These are phyloP conservation scores for Cordyceps fumosorosea DNA, from an alignment of 2,329 filamentous ascomycete genomes.

Conservation along the genomic window DNA sequence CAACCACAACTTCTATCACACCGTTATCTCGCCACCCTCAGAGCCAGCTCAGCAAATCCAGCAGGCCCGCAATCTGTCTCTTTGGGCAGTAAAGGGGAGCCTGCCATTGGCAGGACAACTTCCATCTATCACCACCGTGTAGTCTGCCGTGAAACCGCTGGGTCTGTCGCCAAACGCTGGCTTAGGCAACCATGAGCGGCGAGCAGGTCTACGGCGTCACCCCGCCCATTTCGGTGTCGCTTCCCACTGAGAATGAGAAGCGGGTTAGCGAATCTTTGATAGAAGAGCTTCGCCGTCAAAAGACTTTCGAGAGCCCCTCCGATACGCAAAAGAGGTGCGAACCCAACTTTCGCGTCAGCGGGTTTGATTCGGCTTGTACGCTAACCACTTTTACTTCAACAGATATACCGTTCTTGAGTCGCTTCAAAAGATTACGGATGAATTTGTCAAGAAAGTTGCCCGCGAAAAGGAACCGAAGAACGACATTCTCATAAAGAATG, in stretches of 20 bases:
- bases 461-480: slow-evolving; percentile 64
- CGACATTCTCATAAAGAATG: slow-evolving; percentile 70
- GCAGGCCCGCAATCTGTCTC: background rate
- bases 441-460: slow-evolving; percentile 81
- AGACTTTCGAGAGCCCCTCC: slow-evolving; percentile 80
- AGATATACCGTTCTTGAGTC: slow-evolving; percentile 68
- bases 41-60: background rate
- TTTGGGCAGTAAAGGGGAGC: background rate
- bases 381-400: slow-evolving; percentile 5
- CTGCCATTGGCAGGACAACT: slow-evolving; percentile 11
- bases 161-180: slow-evolving; percentile 2
- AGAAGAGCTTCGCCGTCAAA: slow-evolving; percentile 77
- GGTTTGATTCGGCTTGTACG: background rate
- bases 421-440: slow-evolving; percentile 72
- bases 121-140: background rate
- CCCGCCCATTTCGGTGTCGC: slow-evolving; percentile 68
- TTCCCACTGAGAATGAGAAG: slow-evolving; percentile 72
- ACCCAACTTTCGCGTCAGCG: background rate
- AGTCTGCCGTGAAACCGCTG: background rate
- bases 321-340: slow-evolving; percentile 75
- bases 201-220: slow-evolving; percentile 60
- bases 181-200: slow-evolving; percentile 26
- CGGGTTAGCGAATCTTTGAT: slow-evolving; percentile 72
- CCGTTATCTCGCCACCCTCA: slow-evolving; percentile 1
- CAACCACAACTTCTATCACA: background rate